Evolutionary conservation across 495 filamentous ascomycete genomes (phyloP), one percentile per base, ranked within the genome.

Genomic region (Penicillium simplicissimum): DNA sequence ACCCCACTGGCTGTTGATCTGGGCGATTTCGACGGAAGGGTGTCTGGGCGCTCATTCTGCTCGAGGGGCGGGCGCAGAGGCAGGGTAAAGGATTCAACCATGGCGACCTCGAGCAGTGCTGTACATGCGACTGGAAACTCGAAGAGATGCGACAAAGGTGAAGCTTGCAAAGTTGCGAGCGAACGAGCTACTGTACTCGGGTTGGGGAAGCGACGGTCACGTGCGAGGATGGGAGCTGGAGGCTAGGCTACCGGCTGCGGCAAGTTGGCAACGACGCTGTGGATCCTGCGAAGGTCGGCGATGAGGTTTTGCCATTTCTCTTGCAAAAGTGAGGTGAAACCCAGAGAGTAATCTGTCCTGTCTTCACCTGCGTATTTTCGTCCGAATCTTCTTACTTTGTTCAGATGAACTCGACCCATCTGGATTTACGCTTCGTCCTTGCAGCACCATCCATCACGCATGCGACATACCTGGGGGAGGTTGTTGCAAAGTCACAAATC

Each of bases 1-100:
- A 28, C 90, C 92, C 59, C 85, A 86, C 64, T 93, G 83, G 38
- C 79, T 74, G 69, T 90, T 91, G 74, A 94, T 88, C 57, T 91
- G 87, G 49, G 81, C 73, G 57, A 95, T 91, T 52, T 92, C 84
- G 40, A 87, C 83, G n/a, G 79, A 13, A 96, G 76, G 13, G 79
- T 82, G 57, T 87, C 84, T n/a, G 83, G 80, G 49, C 80, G 81
- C 57, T 81, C 76, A 60, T 79, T 74, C 40, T 79, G 75, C 28
- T 81, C 77, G 3, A 84, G 79, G 68, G 81, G 84, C 5, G 88
- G 83, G 61, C 86, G 85, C 8, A 96, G 77, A 9, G 89, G 86
- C 51, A 95, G 83, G 5, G 78, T 82, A 57, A 85, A 77, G 2
- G 75, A 75, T n/a, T 78, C 72, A 3, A 81, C 67, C 75, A 81